Base-by-base conservation (phyloP, 345 rosid species). In the Ceriops tagal region DNA sequence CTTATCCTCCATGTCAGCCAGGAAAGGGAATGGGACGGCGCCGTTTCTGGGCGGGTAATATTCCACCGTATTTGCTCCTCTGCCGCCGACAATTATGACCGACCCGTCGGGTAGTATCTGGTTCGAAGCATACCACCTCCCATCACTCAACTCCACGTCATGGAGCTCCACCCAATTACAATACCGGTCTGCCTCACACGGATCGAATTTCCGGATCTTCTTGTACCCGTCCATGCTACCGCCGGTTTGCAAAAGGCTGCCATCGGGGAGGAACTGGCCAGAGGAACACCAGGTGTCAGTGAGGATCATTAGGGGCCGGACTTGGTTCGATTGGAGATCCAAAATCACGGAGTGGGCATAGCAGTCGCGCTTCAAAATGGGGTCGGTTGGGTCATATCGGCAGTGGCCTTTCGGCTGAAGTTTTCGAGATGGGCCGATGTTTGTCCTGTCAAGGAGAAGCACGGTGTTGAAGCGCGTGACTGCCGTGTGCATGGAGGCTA, bases 381-480 rank as follows among this genome's bases (percentile, higher is more conserved):
- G 81, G 57, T 87, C 97, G 58, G 70, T 65, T 1, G 75, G 83
- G 74, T 89, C 83, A 55, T 19, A 62, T 9, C 96, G 90, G 75
- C 98, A 93, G 73, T 73, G 88, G 71, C 84, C 84, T 39, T 61
- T 76, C 11, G 69, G 86, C 20, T 89, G 86, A 77, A 79, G 51
- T 71, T 80, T 88, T 39, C 88, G 86, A 1, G 87, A 82, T 0
- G 97, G 97, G 30, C 98, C 98, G 66, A 83, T 89, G 86, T 92
- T 80, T 27, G 98, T 90, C 58, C 97, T 82, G 78, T 93, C 98
- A 21, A 93, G 78, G 71, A 93, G 91, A 60, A 93, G 75, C 35
- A 91, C 97, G 53, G 96, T 90, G 88, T 93, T 93, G 87, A 93
- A 93, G 69, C 97, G 92, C 1, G 98, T 93, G 18, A 93, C 96